Conservation (phyloP, 768 basidiomycete genomes). For the Tubosaeta brunneosetosa region DNA sequence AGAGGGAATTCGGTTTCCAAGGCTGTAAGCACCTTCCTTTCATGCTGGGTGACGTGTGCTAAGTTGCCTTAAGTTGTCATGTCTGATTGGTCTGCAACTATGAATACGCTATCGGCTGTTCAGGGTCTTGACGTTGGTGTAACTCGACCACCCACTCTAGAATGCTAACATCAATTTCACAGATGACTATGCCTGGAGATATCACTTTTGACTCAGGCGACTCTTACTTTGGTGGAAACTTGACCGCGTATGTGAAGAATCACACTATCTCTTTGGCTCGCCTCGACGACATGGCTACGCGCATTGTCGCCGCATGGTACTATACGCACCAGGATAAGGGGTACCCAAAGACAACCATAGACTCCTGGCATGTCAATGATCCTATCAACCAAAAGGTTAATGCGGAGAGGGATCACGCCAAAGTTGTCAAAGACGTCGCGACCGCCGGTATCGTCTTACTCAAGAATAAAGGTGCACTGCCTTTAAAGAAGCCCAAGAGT, state of each 20-base stretch:
- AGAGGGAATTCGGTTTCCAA: conserved; percentile 63
- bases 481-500: conserved; percentile 55
- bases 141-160: neutral
- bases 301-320: conserved; percentile 64
- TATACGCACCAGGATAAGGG: conserved; percentile 32
- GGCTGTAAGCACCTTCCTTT: conserved; percentile 39
- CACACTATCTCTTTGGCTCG: conserved; percentile 54
- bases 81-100: conserved; percentile 67
- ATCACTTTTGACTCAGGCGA: conserved; percentile 34
- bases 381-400: conserved; percentile 42
- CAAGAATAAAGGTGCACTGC: conserved; percentile 58
- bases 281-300: conserved; percentile 67
- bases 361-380: conserved; percentile 27
- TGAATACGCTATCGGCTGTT: conserved; percentile 44
- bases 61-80: conserved; percentile 35
- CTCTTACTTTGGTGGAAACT: conserved; percentile 56
- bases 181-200: conserved; percentile 77
- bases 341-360: conserved; percentile 24
- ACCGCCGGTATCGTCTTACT: conserved; percentile 62
- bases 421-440: conserved; percentile 57
- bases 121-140: conserved; percentile 55
- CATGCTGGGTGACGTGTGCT: neutral
- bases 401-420: conserved; percentile 52
- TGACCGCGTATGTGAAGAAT: conserved; percentile 56
- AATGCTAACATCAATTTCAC: neutral